Evolutionary conservation across 1,139 yeast genomes (phyloP), one percentile per base, ranked within the genome.

Genomic region (Casaregolazyma suthepensis): DNA sequence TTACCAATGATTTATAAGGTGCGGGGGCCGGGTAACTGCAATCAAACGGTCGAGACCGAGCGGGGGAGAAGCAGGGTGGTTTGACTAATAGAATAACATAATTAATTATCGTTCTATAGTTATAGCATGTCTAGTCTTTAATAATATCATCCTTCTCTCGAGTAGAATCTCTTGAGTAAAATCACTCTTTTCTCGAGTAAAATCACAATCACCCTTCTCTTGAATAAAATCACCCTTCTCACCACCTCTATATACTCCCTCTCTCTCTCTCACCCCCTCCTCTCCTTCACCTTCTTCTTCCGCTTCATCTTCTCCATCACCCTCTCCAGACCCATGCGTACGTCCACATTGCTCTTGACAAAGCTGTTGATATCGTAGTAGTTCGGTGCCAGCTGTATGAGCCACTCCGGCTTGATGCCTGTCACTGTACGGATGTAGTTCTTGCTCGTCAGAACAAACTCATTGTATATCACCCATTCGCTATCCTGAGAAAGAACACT

Each of bases 351-450:
- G 51, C 96, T 96, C 66, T 85, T 85, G 60, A 79, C 78, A 71
- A 89, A 88, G 62, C 85, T 83, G 45, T 78, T 81, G 61, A 89
- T 70, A 61, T 87, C 83, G 69, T 84, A 90, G 69, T 90, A 90
- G 54, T 82, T 84, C 3, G 96, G 96, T 0, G 96, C 96, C 56
- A 84, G 73, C 65, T 90, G 94, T 52, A 90, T 75, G 62, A 87
- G 76, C 96, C 99, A 87, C 64, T 90, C 96, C 1, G 98, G 95
- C 66, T 84, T 85, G 53, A 93, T 84, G 5, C 83, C 78, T n/a
- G 98, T 93, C 13, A 91, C 97, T 0, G 98, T 93, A 63, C 99
- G 79, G 59, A 93, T 89, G 68, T 93, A 93, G 68, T 93, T 93
- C 70, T 91, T 88, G 23, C 94, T 82, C 1, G 99, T 93, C 60